phyloP scores from a whole-genome alignment of 2,329 filamentous ascomycete species.

The Cytospora piceicola region DNA sequence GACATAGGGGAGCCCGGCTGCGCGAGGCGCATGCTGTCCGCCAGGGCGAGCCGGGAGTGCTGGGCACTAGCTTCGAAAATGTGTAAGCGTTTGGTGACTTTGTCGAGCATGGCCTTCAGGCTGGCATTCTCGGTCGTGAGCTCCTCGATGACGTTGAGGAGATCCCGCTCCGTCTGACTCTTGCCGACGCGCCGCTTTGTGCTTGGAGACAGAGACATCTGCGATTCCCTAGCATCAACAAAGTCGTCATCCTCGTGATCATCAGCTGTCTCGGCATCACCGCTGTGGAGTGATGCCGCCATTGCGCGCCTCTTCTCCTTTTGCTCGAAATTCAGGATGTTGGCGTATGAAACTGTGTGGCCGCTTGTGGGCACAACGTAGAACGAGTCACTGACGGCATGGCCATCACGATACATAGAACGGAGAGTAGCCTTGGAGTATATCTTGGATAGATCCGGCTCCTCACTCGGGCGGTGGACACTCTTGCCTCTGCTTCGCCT shows the following conservation, averaged over 20 bases:
- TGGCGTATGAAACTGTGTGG: constrained; percentile 90
- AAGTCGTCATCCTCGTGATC: constrained; percentile 83
- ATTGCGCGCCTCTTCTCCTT: constrained; percentile 64
- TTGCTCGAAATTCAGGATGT: constrained; percentile 74
- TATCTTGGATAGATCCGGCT: constrained; percentile 79
- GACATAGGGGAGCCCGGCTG: constrained; percentile 58
- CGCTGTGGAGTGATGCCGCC: constrained; percentile 52
- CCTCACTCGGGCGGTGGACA: constrained; percentile 44
- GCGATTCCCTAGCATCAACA: constrained; percentile 80
- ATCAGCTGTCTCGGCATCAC: constrained; percentile 46
- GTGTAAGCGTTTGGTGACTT: constrained; percentile 83
- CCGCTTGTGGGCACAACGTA: constrained; percentile 93
- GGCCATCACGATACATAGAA: constrained; percentile 72
- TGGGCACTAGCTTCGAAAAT: constrained; percentile 93
- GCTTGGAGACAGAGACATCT: constrained; percentile 48
- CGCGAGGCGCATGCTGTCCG: constrained; percentile 76
- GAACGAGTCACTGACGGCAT: constrained; percentile 75
- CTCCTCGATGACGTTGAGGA: constrained; percentile 79
- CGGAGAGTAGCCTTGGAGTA: constrained; percentile 85
- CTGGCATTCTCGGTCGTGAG: constrained; percentile 85
- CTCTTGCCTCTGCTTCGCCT: constrained; percentile 42
- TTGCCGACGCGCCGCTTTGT: constrained; percentile 47
- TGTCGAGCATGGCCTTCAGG: constrained; percentile 83
- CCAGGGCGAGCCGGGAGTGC: constrained; percentile 80
- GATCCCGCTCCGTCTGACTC: constrained; percentile 47